Percentiles rank a stretch among this genome's conserved stretches.
Conservation (phyloP, 768 basidiomycete species). For the Tylopilus rubrobrunneus region DNA sequence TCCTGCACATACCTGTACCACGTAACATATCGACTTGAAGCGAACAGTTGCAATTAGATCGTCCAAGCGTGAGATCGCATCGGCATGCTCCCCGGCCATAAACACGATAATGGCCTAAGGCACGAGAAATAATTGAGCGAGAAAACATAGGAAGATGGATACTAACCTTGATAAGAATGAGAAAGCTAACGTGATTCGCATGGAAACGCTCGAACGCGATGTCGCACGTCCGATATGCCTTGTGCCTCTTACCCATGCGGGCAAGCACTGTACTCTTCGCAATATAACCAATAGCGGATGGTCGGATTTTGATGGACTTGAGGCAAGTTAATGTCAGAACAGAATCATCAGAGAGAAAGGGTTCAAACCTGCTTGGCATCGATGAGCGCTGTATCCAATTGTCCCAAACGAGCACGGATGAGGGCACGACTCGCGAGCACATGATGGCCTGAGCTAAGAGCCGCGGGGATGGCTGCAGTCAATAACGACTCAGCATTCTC, state of each 20-base stretch:
- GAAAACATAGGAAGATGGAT: not conserved
- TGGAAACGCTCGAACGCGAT: not conserved
- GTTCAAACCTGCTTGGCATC: slow-evolving; percentile 2
- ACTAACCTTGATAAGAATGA: not conserved
- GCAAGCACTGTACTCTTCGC: not conserved
- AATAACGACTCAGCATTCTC: not conserved
- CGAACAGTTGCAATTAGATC: not conserved
- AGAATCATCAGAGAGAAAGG: not conserved
- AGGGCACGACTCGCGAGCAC: not conserved
- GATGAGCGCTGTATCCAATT: not conserved
- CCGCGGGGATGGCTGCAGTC: not conserved
- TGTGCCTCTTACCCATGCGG: not conserved
- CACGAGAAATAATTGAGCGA: not conserved
- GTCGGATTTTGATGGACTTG: not conserved
- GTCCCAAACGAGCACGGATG: not conserved
- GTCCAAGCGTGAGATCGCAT: not conserved
- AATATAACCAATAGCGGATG: slow-evolving; percentile 2
- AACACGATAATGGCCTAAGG: not conserved
- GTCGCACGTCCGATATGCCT: slow-evolving; percentile 1
- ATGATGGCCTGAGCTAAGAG: not conserved
- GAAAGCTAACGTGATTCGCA: not conserved
- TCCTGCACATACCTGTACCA: not conserved
- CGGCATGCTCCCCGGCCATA: not conserved
- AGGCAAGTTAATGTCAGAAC: not conserved
- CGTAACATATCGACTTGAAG: not conserved